Evolutionary conservation across 2,329 filamentous ascomycete genomes (phyloP), one percentile per base, ranked within the genome.

Genomic region (Fusarium succisae): DNA sequence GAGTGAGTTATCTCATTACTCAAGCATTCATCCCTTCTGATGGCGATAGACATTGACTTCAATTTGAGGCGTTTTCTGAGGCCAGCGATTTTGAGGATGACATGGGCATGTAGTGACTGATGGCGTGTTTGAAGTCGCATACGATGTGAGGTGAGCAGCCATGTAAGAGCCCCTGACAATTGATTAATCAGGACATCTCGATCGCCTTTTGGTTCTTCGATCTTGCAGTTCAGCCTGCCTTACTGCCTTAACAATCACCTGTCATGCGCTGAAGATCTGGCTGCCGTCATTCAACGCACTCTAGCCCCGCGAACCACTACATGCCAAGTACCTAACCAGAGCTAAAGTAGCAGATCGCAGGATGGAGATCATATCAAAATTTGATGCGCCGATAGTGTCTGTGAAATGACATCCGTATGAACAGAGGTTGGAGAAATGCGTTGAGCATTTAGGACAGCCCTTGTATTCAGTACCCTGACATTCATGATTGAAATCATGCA

Each of bases 221-320:
- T 74, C 70, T 74, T 76, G 70, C 60, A 69, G 65, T 53, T 47
- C 43, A 53, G 70, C 54, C 55, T 57, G 59, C 70, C 59, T 77
- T 70, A 68, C 67, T 56, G 65, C 72, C 68, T 77, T 66, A 64
- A 67, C 57, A 77, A 68, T 61, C 65, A 48, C 48, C 62, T 67
- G 65, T 53, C 61, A 58, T 73, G 66, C 73, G 60, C 73, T 64
- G 69, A 54, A 64, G 66, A 76, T 74, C 73, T 67, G 48, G 51
- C 51, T 63, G 62, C 59, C 39, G 51, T 63, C 50, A 45, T 61
- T 65, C 63, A 75, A 37, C 18, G 47, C 75, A 63, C 70, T 73
- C 66, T 38, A 61, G 62, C 59, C 62, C 62, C 61, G 70, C 71
- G 75, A 70, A 72, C 75, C 51, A 43, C 66, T 77, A 65, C 72